A percentile compares a stretch with the other conserved stretches of the same genome.
Evolutionary conservation across 2,329 filamentous ascomycete species (phyloP).

Genomic region (Clarireedia monteithiana): DNA sequence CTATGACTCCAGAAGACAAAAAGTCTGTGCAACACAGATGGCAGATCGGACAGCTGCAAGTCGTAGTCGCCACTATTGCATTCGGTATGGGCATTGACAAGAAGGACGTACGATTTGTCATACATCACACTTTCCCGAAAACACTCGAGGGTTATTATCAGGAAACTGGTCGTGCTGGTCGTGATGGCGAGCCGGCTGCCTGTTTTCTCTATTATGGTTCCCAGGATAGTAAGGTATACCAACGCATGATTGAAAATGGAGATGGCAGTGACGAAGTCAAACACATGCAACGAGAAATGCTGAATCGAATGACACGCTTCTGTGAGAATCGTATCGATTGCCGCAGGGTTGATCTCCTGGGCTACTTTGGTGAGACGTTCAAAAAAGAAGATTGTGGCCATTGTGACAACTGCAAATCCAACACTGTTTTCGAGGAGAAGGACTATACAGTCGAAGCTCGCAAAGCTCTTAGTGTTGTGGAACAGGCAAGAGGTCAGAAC

Average conservation of each 20-base stretch:
- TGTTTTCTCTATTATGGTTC: constrained; percentile 90
- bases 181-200: constrained; percentile 78
- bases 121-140: constrained; percentile 88
- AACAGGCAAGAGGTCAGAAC: constrained; percentile 44
- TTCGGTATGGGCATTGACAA: constrained; percentile 99
- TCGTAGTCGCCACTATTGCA: constrained; percentile 96
- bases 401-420: constrained; percentile 86
- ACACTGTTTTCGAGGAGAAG: constrained; percentile 57
- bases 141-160: constrained; percentile 98
- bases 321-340: constrained; percentile 88
- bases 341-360: constrained; percentile 76
- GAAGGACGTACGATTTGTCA: constrained; percentile 89
- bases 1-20: constrained; percentile 61
- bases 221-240: constrained; percentile 63
- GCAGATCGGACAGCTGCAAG: constrained; percentile 72
- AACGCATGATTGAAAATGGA: constrained; percentile 75
- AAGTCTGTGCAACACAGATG: constrained; percentile 66
- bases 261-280: constrained; percentile 74
- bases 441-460: constrained; percentile 73
- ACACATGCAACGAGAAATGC: constrained; percentile 74
- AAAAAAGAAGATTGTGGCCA: constrained; percentile 60
- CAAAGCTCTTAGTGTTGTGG: constrained; percentile 62
- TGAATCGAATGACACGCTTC: constrained; percentile 75
- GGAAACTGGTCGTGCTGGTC: constrained; percentile 88
- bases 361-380: constrained; percentile 92